Evolutionary conservation across 2,329 filamentous ascomycete species (phyloP).

Genomic region (Xylariaceae sp.): DNA sequence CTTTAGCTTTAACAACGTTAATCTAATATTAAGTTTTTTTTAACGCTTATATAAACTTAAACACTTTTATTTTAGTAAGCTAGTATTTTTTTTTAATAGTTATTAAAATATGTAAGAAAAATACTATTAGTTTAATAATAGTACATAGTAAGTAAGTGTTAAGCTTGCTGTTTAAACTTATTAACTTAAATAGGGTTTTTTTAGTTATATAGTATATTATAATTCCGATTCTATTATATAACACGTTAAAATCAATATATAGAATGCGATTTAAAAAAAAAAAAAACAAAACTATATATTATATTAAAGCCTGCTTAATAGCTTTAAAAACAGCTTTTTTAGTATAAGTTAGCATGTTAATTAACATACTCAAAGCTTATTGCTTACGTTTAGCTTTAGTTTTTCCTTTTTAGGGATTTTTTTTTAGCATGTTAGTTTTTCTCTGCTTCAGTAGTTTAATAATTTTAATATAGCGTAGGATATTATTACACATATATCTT

Average conservation of each 20-base stretch:
- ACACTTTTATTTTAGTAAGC: slow-evolving; percentile 10
- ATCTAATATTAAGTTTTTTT: slow-evolving; percentile 9
- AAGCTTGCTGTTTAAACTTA: background rate
- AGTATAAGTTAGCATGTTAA: background rate
- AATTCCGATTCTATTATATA: background rate
- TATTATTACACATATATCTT: slow-evolving; percentile 1
- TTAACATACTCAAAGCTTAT: background rate
- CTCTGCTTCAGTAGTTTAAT: background rate
- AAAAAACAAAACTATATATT: slow-evolving; percentile 3
- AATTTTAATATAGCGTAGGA: background rate
- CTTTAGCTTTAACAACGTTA: background rate
- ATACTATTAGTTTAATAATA: background rate
- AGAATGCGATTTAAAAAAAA: background rate
- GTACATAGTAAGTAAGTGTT: background rate
- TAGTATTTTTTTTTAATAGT: slow-evolving; percentile 6
- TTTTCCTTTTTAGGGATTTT: background rate
- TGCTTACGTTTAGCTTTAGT: background rate
- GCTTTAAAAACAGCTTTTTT: slow-evolving; percentile 2
- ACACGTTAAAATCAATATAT: slow-evolving; percentile 17
- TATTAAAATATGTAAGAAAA: background rate
- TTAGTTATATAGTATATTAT: slow-evolving; percentile 13
- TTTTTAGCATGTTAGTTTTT: background rate
- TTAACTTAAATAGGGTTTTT: background rate
- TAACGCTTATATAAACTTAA: slow-evolving; percentile 11
- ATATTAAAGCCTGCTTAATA: slow-evolving; percentile 3